Base-by-base conservation (phyloP, 2,329 filamentous ascomycete species). In the Aureobasidium leucospermi region DNA sequence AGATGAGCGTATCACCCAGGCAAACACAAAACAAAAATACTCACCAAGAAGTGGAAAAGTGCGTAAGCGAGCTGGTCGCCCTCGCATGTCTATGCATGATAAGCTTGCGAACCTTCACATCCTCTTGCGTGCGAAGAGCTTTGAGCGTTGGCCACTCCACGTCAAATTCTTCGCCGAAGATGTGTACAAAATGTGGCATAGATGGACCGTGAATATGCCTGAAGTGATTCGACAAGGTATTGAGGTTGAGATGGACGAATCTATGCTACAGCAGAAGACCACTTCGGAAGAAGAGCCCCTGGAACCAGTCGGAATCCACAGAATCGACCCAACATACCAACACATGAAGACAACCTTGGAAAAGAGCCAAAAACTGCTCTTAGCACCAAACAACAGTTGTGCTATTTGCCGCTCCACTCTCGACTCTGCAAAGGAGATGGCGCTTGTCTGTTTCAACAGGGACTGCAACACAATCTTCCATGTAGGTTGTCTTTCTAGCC, bases 61-160 rank as follows among this genome's bases (percentile, higher is more conserved):
- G 43, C 70, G 72, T 23, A 66, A 82, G 10, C 80, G 78, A 15
- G 81, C 83, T 4, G 81, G 76, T 6, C 78, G 83, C 32, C 85
- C 87, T 7, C 72, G 75, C 2, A 77, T 80, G 32, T 87, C 80
- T 15, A 70, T 96, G 46, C 80, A 76, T 28, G 88, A 88, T 3
- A 80, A 90, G 41, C 71, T 97, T 31, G 86, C 87, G 3, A 94
- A 96, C 67, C 73, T 97, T 29, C 89, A 96, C 70, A 77, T 94
- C 2, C 78, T 99, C 0, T 79, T 96, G 1, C 81, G 87, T 0
- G 88, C 91, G 2, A 81, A 84, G 2, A 94, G 89, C 71, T 97
- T 97, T 70, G 76, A 79, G 15, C 78, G 85, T 47, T 96, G 91
- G 93, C 93, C 93, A 19, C 77, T 99, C 57, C 82, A 82, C 57